phyloP scores from a whole-genome alignment of 805 yeast genomes.

The Teunomyces aglyptinius region DNA sequence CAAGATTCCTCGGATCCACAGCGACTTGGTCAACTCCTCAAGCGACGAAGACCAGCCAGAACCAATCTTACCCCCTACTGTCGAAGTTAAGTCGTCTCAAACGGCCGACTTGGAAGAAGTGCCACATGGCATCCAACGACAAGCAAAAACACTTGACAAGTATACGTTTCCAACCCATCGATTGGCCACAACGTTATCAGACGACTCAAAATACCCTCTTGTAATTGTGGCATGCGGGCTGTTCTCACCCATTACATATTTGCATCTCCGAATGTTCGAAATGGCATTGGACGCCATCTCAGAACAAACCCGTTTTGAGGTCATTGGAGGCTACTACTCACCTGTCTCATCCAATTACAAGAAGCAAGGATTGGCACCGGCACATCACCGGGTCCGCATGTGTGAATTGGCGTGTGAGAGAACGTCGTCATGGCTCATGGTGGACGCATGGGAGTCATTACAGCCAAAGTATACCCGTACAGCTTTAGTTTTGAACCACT shows the following conservation, averaged over 20 bases:
- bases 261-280: constrained; percentile 96
- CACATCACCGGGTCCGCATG: constrained; percentile 92
- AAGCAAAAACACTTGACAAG: constrained; percentile 65
- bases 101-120: constrained; percentile 96
- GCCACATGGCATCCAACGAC: constrained; percentile 90
- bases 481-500: constrained; percentile 93
- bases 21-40: constrained; percentile 49
- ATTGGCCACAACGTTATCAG: constrained; percentile 64
- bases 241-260: constrained; percentile 91
- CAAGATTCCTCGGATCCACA: constrained; percentile 54
- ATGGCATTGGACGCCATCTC: constrained; percentile 94
- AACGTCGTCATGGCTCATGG: constrained; percentile 97
- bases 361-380: constrained; percentile 87
- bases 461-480: constrained; percentile 91
- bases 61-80: constrained; percentile 38
- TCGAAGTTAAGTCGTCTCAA: constrained; percentile 53
- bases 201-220: constrained; percentile 78
- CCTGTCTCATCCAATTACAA: constrained; percentile 93
- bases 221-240: constrained; percentile 98
- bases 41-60: constrained; percentile 30
- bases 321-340: constrained; percentile 92
- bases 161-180: constrained; percentile 89
- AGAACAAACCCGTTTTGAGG: constrained; percentile 92
- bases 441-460: constrained; percentile 97
- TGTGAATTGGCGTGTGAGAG: constrained; percentile 97